Evolutionary conservation across 768 basidiomycete species (phyloP), one percentile per base, ranked within the genome.

Genomic region (Lentinula raphanica): DNA sequence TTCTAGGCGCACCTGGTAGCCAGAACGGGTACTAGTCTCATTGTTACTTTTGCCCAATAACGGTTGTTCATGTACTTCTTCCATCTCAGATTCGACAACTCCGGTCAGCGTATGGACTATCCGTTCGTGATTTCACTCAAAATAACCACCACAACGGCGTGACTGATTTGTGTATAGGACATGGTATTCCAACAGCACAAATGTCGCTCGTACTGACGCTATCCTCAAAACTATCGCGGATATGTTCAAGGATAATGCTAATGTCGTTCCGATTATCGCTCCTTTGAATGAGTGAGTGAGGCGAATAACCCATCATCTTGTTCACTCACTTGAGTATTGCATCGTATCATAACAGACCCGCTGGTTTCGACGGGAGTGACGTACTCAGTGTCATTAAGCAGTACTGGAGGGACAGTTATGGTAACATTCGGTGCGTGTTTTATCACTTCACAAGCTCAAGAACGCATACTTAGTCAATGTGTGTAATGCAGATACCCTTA

Each of bases 341-440:
- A n/a, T n/a, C n/a, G n/a, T n/a, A n/a, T n/a, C n/a, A n/a, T n/a
- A n/a, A 3, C 7, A 57, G 56, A 57, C 56, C 56, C 25, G 56
- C 56, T 23, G 56, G 56, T 8, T 57, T 57, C 25, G 56, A 57
- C 35, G 56, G 56, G 13, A 29, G 35, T 15, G 19, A 48, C 9
- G 35, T 57, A 12, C 27, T 57, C 11, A 29, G 27, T 49, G 56
- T 57, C 28, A 25, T 38, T 2, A 46, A 21, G 23, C 56, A 57
- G 75, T 93, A 82, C 62, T 94, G 85, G 83, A 70, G 70, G 15
- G 88, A 90, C 67, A 89, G 88, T 56, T 92, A 84, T 62, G 83
- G 82, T 32, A 89, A 80, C 63, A 86, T 90, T 65, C 81, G 89
- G 86, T 87, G 59, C 55, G 66, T 62, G 25, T 63, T 64, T 46